Evolutionary conservation across 306 rosid species (phyloP), one percentile per base, ranked within the genome.

Genomic region (Castanea mollissima): DNA sequence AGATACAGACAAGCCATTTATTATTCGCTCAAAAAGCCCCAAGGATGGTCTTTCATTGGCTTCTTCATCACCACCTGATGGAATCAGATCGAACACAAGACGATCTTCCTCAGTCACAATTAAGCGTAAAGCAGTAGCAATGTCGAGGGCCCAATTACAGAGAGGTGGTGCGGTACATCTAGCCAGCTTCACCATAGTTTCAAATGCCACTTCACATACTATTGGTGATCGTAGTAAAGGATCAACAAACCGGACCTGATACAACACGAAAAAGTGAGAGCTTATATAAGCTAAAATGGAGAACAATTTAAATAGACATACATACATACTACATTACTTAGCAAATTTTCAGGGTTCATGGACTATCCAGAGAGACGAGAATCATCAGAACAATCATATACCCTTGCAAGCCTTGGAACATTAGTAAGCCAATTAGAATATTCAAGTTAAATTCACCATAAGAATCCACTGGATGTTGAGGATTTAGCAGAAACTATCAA

Each of bases 131-230:
- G 96, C 98, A 79, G 98, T 89, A 25, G 98, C 93, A 87, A 95
- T 86, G 86, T 95, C 99, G 67, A 95, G 85, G 31, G 94, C 98
- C 95, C 96, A 95, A 83, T 88, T 89, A 86, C 97, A 93, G 3
- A 95, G 94, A 60, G 98, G 98, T 51, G 89, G 77, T 59, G 95
- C 97, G 27, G 91, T 89, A 84, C 99, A 95, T 86, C 89, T 88
- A 67, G 99, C 86, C 25, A 95, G 91, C 82, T 90, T 91, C 75
- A 89, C 92, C 91, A 93, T 82, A 70, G 98, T 86, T 86, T 95
- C 97, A 89, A 90, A 90, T 41, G 99, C 98, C 71, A 89, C 92
- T 27, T 91, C 97, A 83, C 89, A 82, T 71, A 93, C 99, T 79
- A 91, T 78, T 16, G 96, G 94, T 2, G 98, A 95, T 80, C 91